Evolutionary conservation across 2,329 filamentous ascomycete species (phyloP).

Genomic region (Peltaster fructicola): DNA sequence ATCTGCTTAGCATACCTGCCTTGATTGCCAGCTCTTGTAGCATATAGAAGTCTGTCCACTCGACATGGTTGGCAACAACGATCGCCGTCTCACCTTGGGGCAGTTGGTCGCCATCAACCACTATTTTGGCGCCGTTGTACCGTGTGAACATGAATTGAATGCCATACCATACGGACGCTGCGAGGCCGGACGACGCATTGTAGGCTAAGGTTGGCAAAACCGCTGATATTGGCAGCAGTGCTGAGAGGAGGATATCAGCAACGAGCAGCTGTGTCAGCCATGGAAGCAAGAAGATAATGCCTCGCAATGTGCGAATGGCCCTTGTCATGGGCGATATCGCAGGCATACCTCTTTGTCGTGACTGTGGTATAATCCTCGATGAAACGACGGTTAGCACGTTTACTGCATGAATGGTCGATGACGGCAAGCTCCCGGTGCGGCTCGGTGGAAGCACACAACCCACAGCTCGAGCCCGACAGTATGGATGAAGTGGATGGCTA

Average conservation of each 20-base stretch:
- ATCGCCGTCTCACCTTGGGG: constrained; percentile 40
- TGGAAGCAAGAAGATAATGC: constrained; percentile 22
- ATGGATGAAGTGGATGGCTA: too few relatives aligned
- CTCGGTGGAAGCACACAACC: too few relatives aligned
- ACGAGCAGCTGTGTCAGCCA: constrained; percentile 35
- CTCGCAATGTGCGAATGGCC: too few relatives aligned
- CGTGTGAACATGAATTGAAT: constrained; percentile 40
- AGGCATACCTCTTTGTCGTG: too few relatives aligned
- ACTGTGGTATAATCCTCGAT: too few relatives aligned
- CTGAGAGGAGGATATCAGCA: constrained; percentile 30
- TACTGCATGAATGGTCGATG: too few relatives aligned
- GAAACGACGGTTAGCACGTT: too few relatives aligned
- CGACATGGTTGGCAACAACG: constrained; percentile 42
- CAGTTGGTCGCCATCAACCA: constrained; percentile 34
- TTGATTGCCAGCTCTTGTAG: constrained; percentile 39
- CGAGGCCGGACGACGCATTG: constrained; percentile 36
- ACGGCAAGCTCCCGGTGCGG: too few relatives aligned
- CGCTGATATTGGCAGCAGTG: constrained; percentile 16
- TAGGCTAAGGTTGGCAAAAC: constrained; percentile 33
- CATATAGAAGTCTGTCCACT: constrained; percentile 48
- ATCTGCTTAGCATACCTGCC: constrained; percentile 41
- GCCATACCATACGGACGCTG: constrained; percentile 37
- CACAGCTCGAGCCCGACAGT: too few relatives aligned
- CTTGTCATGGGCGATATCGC: too few relatives aligned
- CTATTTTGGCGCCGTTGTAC: constrained; percentile 36